Conservation (phyloP, 2,329 filamentous ascomycete genomes). For the Penicillium sp. region DNA sequence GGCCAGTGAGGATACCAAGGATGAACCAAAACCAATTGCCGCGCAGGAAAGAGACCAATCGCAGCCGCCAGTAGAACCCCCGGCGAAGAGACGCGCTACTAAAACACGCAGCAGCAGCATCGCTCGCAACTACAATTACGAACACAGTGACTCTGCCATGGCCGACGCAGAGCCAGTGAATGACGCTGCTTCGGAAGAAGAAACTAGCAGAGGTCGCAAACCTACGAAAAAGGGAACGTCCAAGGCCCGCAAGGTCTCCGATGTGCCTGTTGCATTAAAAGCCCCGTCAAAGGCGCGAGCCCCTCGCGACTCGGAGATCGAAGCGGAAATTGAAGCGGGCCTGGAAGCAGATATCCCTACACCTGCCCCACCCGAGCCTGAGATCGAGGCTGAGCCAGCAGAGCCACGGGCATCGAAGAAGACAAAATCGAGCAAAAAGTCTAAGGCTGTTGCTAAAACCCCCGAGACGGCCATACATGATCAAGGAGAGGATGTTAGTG, state of each 20-base stretch:
- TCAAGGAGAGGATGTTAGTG: slow-evolving; percentile 6
- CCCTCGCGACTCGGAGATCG: slow-evolving; percentile 63
- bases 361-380: slow-evolving; percentile 43
- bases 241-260: slow-evolving; percentile 51
- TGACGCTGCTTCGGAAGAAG: slow-evolving; percentile 27
- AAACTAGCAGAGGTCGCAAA: slow-evolving; percentile 48
- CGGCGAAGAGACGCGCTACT: slow-evolving; percentile 59
- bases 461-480: slow-evolving; percentile 9
- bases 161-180: slow-evolving; percentile 17
- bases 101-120: slow-evolving; percentile 51
- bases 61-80: slow-evolving; percentile 35
- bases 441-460: slow-evolving; percentile 20
- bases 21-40: slow-evolving; percentile 20
- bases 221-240: slow-evolving; percentile 41
- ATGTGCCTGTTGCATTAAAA: slow-evolving; percentile 48
- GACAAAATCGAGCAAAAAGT: slow-evolving; percentile 31
- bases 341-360: slow-evolving; percentile 58
- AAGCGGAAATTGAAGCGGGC: slow-evolving; percentile 64
- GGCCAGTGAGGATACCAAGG: slow-evolving; percentile 55
- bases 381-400: slow-evolving; percentile 26
- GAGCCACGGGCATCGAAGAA: slow-evolving; percentile 27
- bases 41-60: slow-evolving; percentile 14
- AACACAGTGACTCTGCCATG: slow-evolving; percentile 42
- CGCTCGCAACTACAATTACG: slow-evolving; percentile 33
- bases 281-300: slow-evolving; percentile 46